These are phyloP conservation scores for Pythium folliculosum DNA, from an alignment of 352 stramenopile genomes.

Conservation along the genomic window DNA sequence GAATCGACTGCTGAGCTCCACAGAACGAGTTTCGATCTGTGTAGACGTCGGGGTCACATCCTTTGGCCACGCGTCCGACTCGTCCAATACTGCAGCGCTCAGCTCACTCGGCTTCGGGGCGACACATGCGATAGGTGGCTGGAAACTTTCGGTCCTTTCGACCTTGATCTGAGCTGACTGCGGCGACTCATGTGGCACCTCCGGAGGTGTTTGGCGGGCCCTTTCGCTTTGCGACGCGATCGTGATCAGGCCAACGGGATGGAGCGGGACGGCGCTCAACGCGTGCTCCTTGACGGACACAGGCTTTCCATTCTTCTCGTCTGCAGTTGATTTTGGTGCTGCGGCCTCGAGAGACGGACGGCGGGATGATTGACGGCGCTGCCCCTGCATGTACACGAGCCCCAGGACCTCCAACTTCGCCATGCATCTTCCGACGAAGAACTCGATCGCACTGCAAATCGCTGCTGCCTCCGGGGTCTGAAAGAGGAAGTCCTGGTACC, in stretches of 20 bases:
- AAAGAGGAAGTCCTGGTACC: slow-evolving; percentile 56
- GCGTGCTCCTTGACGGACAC: neutral
- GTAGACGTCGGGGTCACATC: no score
- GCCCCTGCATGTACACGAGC: slow-evolving; percentile 8
- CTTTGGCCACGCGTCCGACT: neutral
- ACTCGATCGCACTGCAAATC: slow-evolving; percentile 74
- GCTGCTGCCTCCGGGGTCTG: slow-evolving; percentile 49
- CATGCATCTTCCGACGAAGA: slow-evolving; percentile 81
- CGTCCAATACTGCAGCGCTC: neutral
- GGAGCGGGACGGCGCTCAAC: slow-evolving; percentile 5
- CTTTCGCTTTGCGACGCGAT: neutral
- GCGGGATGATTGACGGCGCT: slow-evolving; percentile 9
- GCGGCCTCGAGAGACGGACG: slow-evolving; percentile 11
- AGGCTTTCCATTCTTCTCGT: neutral
- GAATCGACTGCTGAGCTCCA: neutral
- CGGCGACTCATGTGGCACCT: neutral
- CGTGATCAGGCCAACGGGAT: neutral
- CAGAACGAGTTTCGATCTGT: neutral
- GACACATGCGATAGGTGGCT: neutral
- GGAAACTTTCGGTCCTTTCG: neutral
- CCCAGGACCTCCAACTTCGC: slow-evolving; percentile 62
- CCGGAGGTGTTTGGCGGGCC: neutral
- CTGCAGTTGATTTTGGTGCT: neutral
- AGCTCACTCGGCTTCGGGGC: no score
- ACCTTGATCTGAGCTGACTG: neutral